phyloP scores from a whole-genome alignment of 768 basidiomycete species.

The Obba rivulosa region DNA sequence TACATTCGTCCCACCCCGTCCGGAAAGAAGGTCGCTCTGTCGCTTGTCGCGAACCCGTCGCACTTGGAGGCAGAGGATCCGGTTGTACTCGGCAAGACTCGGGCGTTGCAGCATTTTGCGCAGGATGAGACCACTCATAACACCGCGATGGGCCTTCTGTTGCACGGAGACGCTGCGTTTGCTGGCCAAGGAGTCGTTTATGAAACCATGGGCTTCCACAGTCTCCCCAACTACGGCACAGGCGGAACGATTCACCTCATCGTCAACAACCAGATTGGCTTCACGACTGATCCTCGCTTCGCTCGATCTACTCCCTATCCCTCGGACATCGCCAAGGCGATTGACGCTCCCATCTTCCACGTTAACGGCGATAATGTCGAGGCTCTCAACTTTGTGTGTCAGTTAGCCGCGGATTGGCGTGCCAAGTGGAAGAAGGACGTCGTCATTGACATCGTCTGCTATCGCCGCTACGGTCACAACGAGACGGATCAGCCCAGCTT shows the following conservation, averaged over 20 bases:
- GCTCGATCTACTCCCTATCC: slow-evolving; percentile 96
- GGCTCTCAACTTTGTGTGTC: slow-evolving; percentile 97
- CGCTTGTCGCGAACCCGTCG: slow-evolving; percentile 97
- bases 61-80: slow-evolving; percentile 97
- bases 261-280: slow-evolving; percentile 99
- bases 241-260: slow-evolving; percentile 98
- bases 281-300: slow-evolving; percentile 98
- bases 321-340: slow-evolving; percentile 97
- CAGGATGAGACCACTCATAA: slow-evolving; percentile 73
- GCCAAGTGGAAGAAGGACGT: slow-evolving; percentile 99
- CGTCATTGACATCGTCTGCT: slow-evolving; percentile 97
- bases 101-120: slow-evolving; percentile 93
- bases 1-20: slow-evolving; percentile 97
- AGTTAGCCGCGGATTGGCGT: slow-evolving; percentile 95
- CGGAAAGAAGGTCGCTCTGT: slow-evolving; percentile 95
- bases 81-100: slow-evolving; percentile 98
- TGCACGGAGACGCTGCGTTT: slow-evolving; percentile 98
- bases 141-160: slow-evolving; percentile 90
- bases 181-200: slow-evolving; percentile 98
- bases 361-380: slow-evolving; percentile 99
- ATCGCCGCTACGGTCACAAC: slow-evolving; percentile 98
- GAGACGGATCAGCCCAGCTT: slow-evolving; percentile 99
- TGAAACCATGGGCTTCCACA: slow-evolving; percentile 98
- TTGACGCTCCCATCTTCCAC: slow-evolving; percentile 98
- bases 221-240: slow-evolving; percentile 91